phyloP scores from a whole-genome alignment of 257 asterid genomes.

The Jacaranda copaia region DNA sequence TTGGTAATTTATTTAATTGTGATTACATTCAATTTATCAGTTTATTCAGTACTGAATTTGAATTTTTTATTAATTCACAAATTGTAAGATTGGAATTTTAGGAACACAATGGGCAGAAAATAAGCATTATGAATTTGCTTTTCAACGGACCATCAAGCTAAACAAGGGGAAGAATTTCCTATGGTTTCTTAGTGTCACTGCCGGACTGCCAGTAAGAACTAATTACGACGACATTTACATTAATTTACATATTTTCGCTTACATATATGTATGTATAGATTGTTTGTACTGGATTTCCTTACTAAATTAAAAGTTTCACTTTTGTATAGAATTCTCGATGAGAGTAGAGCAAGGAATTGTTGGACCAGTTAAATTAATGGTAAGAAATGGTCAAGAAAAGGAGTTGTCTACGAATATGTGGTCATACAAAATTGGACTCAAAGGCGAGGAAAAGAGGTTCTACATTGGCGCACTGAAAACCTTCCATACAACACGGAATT shows the following conservation, averaged over 20 bases:
- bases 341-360: not conserved
- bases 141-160: not conserved
- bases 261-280: no score
- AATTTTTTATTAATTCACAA: no score
- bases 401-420: not conserved
- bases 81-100: not conserved
- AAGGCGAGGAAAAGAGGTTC: no score
- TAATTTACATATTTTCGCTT: no score
- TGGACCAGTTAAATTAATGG: not conserved
- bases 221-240: no score
- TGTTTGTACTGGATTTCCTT: no score
- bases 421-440: not conserved
- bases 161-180: not conserved
- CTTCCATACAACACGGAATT: not conserved
- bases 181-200: not conserved
- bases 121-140: not conserved
- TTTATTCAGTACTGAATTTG: no score
- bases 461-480: not conserved
- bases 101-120: not conserved
- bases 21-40: no score
- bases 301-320: not conserved
- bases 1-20: no score
- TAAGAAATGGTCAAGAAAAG: not conserved
- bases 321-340: not conserved
- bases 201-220: not conserved